These are phyloP conservation scores for Termitomyces sp. DNA, from an alignment of 768 basidiomycete species.

Conservation along the genomic window DNA sequence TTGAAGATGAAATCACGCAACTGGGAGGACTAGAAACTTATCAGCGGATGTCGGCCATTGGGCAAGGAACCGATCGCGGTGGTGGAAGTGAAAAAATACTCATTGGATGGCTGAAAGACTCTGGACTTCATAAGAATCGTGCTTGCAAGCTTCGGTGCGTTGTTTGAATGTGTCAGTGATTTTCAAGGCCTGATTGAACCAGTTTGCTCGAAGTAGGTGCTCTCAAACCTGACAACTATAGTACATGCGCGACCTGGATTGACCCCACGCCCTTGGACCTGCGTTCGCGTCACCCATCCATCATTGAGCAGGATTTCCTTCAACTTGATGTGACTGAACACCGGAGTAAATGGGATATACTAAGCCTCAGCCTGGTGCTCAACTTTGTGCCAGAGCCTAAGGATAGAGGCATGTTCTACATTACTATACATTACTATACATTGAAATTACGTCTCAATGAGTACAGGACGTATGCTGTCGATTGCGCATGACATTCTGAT, in stretches of 20 bases:
- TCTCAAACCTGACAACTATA: conserved; percentile 78
- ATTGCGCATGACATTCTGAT: conserved; percentile 54
- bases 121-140: conserved; percentile 28
- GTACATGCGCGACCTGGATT: conserved; percentile 64
- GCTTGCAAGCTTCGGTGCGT: conserved; percentile 27
- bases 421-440: not conserved
- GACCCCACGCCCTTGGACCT: conserved; percentile 74
- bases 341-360: conserved; percentile 60
- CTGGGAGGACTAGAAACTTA: conserved; percentile 81
- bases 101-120: conserved; percentile 67
- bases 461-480: conserved; percentile 64
- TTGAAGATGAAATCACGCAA: conserved; percentile 55
- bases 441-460: not conserved
- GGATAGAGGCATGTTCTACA: conserved; percentile 58
- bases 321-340: conserved; percentile 48
- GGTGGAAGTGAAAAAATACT: conserved; percentile 85
- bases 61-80: conserved; percentile 77
- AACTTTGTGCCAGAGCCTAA: conserved; percentile 79
- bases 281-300: conserved; percentile 75
- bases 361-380: conserved; percentile 84
- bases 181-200: not conserved
- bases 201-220: conserved; percentile 91
- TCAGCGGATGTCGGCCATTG: conserved; percentile 77
- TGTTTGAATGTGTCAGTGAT: not conserved
- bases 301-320: conserved; percentile 85